Evolutionary conservation across 768 basidiomycete species (phyloP).

Genomic region (Scleroderma bovista): DNA sequence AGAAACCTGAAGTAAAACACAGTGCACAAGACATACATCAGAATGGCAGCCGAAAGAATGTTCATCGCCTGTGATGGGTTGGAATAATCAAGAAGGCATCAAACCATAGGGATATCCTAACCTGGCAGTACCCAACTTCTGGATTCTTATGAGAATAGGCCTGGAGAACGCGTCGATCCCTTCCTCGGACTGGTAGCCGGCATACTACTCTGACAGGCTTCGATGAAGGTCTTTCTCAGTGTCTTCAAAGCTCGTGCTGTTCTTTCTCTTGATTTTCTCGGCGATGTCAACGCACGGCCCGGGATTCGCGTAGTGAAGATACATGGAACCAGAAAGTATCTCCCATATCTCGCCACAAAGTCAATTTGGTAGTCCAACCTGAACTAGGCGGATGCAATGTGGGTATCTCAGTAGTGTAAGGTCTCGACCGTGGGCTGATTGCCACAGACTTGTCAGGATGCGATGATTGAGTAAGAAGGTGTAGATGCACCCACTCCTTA

Average conservation of each 20-base stretch:
- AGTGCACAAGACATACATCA: conserved; percentile 54
- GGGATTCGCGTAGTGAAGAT: conserved; percentile 81
- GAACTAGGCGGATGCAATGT: conserved; percentile 93
- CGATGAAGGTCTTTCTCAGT: conserved; percentile 98
- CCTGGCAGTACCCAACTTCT: conserved; percentile 92
- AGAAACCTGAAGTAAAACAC: conserved; percentile 6
- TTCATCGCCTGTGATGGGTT: conserved; percentile 76
- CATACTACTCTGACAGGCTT: conserved; percentile 94
- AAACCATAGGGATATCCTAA: conserved; percentile 22
- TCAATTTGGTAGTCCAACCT: conserved; percentile 93
- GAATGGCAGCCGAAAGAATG: conserved; percentile 90
- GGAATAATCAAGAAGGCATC: not conserved
- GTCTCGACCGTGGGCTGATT: conserved; percentile 82
- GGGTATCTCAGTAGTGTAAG: conserved; percentile 95
- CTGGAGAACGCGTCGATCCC: conserved; percentile 82
- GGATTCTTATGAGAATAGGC: conserved; percentile 97
- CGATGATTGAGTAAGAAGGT: not conserved
- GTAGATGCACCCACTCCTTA: conserved; percentile 50
- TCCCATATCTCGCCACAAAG: conserved; percentile 99
- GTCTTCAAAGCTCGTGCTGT: conserved; percentile 89
- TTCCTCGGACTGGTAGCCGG: conserved; percentile 87
- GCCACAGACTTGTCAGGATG: conserved; percentile 8
- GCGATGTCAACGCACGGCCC: conserved; percentile 75
- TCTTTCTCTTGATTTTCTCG: conserved; percentile 69
- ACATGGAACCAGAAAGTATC: conserved; percentile 89